A percentile compares a stretch with the other conserved stretches of the same genome.
phyloP scores from a whole-genome alignment of 805 yeast species.

The Pichia gijzeniarum region DNA sequence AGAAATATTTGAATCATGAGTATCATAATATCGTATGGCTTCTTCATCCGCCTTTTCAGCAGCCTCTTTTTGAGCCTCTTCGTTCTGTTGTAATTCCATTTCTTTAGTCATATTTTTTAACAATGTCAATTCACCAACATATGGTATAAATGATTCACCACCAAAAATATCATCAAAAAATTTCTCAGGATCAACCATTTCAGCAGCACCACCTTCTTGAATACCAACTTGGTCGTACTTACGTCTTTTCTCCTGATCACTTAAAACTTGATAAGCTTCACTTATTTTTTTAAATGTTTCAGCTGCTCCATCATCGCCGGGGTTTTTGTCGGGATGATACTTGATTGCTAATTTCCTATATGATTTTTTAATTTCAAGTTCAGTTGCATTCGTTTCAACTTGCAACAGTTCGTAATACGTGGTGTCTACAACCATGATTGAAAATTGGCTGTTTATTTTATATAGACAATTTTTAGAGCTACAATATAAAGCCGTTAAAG shows the following conservation, averaged over 20 bases:
- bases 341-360: constrained; percentile 84
- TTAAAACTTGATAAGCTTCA: constrained; percentile 73
- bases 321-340: constrained; percentile 95
- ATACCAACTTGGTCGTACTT: constrained; percentile 78
- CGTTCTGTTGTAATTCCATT: constrained; percentile 37
- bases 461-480: too few relatives aligned
- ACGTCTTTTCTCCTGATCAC: constrained; percentile 61
- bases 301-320: constrained; percentile 88
- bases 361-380: constrained; percentile 84
- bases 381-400: constrained; percentile 62
- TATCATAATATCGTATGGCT: constrained; percentile 18
- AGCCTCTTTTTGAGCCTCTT: constrained; percentile 31
- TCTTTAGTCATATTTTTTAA: constrained; percentile 57
- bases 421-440: constrained; percentile 71
- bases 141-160: constrained; percentile 69
- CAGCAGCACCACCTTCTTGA: constrained; percentile 47
- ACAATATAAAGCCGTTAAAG: too few relatives aligned
- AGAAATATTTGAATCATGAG: background rate
- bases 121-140: constrained; percentile 74
- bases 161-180: constrained; percentile 81
- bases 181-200: constrained; percentile 77
- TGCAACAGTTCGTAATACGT: constrained; percentile 78
- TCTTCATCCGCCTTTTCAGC: constrained; percentile 43
- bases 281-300: constrained; percentile 72
- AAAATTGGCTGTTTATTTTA: too few relatives aligned